These are phyloP conservation scores for Cinchona pubescens DNA, from an alignment of 257 asterid genomes.

Conservation along the genomic window DNA sequence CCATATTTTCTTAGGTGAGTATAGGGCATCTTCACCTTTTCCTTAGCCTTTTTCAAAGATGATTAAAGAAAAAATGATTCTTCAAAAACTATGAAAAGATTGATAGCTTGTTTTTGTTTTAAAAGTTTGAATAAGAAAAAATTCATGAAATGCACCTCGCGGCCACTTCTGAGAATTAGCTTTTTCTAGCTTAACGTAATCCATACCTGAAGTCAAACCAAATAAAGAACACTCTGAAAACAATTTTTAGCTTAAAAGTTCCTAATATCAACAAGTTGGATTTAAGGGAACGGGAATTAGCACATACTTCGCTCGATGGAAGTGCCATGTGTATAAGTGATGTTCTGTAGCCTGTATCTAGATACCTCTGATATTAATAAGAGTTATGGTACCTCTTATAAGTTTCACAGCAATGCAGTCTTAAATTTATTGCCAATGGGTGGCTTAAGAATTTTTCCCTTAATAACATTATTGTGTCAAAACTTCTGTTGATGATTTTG, in stretches of 20 bases:
- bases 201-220: not conserved
- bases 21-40: not conserved
- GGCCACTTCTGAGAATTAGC: not conserved
- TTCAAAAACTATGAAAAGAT: not conserved
- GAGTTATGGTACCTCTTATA: not conserved
- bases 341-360: not conserved
- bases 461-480: not conserved
- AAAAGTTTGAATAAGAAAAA: not conserved
- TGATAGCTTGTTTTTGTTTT: not conserved
- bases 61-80: not conserved
- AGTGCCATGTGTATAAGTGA: not conserved
- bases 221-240: not conserved
- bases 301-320: not conserved
- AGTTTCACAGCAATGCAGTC: not conserved
- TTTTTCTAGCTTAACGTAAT: too few species aligned
- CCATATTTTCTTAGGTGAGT: not conserved
- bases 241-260: not conserved
- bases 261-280: not conserved
- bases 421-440: not conserved
- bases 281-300: not conserved
- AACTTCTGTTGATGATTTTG: conserved; percentile 14
- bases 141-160: not conserved
- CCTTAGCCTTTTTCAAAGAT: not conserved
- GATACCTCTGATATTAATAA: not conserved
- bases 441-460: not conserved